A percentile compares a stretch with the other conserved stretches of the same genome.
Evolutionary conservation across 441 rosid species (phyloP).

Genomic region (Jatropha multifida): DNA sequence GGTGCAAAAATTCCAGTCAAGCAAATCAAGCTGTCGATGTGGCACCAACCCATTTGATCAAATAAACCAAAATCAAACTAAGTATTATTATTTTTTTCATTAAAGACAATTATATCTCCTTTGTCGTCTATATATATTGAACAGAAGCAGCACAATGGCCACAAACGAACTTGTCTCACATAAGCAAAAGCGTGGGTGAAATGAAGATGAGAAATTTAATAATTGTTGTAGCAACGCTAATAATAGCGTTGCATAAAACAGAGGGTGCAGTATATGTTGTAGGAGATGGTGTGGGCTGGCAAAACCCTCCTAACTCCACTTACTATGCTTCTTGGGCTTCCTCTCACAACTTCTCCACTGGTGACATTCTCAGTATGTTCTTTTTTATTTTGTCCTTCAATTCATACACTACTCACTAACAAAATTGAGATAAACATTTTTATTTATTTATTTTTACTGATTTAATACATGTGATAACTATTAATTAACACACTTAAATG

Average conservation of each 20-base stretch:
- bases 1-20: background rate
- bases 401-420: too few species aligned
- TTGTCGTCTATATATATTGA: conserved; percentile 18
- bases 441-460: too few species aligned
- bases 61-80: background rate
- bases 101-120: background rate
- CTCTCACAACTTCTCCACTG: conserved; percentile 16
- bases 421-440: too few species aligned
- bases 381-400: too few species aligned
- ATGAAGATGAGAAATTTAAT: conserved; percentile 5
- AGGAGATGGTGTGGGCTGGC: conserved; percentile 38
- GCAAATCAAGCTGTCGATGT: background rate
- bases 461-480: too few species aligned
- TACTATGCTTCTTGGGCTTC: conserved; percentile 42
- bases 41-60: background rate
- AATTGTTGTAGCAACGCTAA: background rate
- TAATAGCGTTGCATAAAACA: conserved; percentile 1
- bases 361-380: conserved; percentile 37
- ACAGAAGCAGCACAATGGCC: background rate
- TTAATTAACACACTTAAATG: background rate
- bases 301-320: background rate
- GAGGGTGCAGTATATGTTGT: conserved; percentile 27
- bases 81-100: background rate
- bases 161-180: too few species aligned
- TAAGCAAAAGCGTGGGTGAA: conserved; percentile 23